Evolutionary conservation across 169 alveolate genomes (phyloP), one percentile per base, ranked within the genome.

Genomic region (Cryptosporidium canis): DNA sequence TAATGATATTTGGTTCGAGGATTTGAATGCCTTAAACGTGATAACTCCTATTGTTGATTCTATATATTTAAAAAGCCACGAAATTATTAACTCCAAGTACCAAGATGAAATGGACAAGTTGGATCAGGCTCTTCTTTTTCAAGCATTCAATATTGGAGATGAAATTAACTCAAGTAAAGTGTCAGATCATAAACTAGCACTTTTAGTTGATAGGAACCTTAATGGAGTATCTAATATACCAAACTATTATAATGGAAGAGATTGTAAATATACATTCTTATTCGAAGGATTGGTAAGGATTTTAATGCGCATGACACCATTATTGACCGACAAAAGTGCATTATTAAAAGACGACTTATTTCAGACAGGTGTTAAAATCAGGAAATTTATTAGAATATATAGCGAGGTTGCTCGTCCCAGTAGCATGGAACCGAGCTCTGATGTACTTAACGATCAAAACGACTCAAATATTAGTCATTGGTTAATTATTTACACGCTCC

Each of bases 361-460:
- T 12, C 48, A 51, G 33, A 55, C 67, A 14, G 84, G 84, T 8
- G 47, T 70, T 55, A 70, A 51, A 70, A 70, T 70, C 31, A 24
- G 84, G n/a, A 29, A 51, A 47, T 70, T 70, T 29, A 12, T 70
- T 7, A 70, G 67, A 70, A 37, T 55, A 35, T 70, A 44, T 55
- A 67, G 27, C 9, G 68, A 61, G 27, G 14, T 61, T 2, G 47
- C 45, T 11, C 29, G 33, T 5, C 31, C 12, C 31, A 6, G 39
- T 27, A 33, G 27, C 31, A 9, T 9, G 37, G 68, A 61, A 29
- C n/a, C 1, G n/a, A 33, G 9, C n/a, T 61, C 29, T 11, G n/a
- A 29, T 8, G n/a, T 29, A 21, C n/a, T 31, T 31, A 44, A 7
- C 0, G 18, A 61, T 2, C 9, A 29, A 4, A 33, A 12, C 12